These are phyloP conservation scores for Huntiella moniliformis DNA, from an alignment of 2,329 filamentous ascomycete species.

Conservation along the genomic window DNA sequence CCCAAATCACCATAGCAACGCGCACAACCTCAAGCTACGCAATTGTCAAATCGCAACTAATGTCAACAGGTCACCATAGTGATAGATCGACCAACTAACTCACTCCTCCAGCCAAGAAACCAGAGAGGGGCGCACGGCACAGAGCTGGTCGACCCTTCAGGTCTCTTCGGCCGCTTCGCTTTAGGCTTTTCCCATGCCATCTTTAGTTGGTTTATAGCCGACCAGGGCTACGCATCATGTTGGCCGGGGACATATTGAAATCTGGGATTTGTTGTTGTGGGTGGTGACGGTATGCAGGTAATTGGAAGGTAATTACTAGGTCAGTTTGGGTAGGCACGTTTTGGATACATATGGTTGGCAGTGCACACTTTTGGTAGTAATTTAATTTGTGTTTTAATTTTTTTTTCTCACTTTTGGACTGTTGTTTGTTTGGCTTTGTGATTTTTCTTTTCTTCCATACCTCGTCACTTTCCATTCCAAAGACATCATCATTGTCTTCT, in stretches of 20 bases:
- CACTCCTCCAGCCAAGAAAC: conserved; percentile 1
- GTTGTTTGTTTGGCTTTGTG: background rate
- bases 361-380: no score
- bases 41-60: conserved; percentile 7
- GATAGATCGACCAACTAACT: background rate
- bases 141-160: no score
- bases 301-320: conserved; percentile 4
- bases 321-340: background rate
- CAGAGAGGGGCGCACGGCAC: background rate
- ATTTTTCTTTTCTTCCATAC: background rate
- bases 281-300: background rate
- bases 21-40: conserved; percentile 1
- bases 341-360: no score
- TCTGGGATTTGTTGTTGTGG: no score
- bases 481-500: background rate
- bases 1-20: conserved; percentile 5
- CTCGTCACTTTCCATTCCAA: conserved; percentile 14
- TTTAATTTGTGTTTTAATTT: background rate
- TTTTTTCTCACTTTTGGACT: conserved; percentile 3
- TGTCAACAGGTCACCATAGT: conserved; percentile 8
- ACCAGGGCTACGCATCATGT: no score
- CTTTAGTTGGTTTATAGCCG: no score
- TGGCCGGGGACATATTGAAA: no score
- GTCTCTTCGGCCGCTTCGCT: no score
- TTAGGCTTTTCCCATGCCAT: no score